These are phyloP conservation scores for Tremella fuciformis DNA, from an alignment of 768 basidiomycete genomes.

Conservation along the genomic window DNA sequence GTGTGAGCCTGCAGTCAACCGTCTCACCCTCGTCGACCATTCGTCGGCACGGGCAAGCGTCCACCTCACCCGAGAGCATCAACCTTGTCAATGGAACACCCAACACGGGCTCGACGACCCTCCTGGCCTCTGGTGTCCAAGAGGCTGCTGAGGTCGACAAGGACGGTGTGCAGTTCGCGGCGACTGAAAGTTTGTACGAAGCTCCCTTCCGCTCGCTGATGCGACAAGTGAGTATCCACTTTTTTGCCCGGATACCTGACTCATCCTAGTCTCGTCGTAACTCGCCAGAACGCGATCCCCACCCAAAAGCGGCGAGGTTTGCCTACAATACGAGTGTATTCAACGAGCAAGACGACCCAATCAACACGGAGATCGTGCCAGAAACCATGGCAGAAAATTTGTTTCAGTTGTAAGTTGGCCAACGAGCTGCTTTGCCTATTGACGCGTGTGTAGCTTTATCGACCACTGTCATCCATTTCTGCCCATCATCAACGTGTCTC, in stretches of 20 bases:
- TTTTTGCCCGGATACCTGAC: not conserved
- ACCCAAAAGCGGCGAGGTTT: slow-evolving; percentile 20
- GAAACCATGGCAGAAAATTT: slow-evolving; percentile 27
- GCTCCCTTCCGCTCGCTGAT: slow-evolving; percentile 40
- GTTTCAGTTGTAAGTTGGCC: slow-evolving; percentile 17
- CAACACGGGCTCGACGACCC: not conserved
- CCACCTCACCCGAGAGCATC: not conserved
- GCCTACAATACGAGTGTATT: not conserved
- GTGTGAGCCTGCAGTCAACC: not conserved
- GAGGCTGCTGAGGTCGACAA: slow-evolving; percentile 7
- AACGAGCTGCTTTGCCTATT: not conserved
- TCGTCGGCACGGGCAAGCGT: too few relatives aligned
- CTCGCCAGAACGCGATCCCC: slow-evolving; percentile 12
- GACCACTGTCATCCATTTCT: slow-evolving; percentile 41
- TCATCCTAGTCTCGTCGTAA: slow-evolving; percentile 24
- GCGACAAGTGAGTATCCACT: slow-evolving; percentile 25
- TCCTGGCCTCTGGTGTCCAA: slow-evolving; percentile 5
- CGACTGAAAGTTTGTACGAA: slow-evolving; percentile 28
- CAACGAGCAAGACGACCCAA: slow-evolving; percentile 33
- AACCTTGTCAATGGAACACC: not conserved
- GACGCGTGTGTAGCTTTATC: slow-evolving; percentile 19
- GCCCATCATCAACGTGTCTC: slow-evolving; percentile 35
- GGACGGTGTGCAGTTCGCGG: slow-evolving; percentile 27
- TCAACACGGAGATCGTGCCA: slow-evolving; percentile 30
- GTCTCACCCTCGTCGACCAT: not conserved